Evolutionary conservation across 371 early-diverging fungal genomes (phyloP).

Genomic region (Mucor plumbeus): DNA sequence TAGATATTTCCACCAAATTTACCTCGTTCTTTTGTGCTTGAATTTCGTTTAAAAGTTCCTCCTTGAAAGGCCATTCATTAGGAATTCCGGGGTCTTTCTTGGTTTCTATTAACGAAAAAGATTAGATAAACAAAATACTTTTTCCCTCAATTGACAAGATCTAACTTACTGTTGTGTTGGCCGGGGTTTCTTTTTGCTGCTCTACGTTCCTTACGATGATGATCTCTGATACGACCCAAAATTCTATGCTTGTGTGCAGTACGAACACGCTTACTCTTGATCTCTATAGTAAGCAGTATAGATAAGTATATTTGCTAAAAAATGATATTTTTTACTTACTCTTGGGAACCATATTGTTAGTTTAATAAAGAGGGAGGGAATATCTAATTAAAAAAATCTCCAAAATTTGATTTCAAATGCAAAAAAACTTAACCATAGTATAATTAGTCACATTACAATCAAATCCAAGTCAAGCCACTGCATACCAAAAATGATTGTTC

Average conservation of each 20-base stretch:
- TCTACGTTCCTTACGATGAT: conserved; percentile 75
- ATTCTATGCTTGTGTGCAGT: conserved; percentile 79
- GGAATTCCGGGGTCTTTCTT: conserved; percentile 62
- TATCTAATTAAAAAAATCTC: conserved; percentile 2
- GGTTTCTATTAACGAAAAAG: conserved; percentile 23
- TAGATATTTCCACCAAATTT: not conserved
- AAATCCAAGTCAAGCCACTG: conserved; percentile 3
- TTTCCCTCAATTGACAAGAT: not conserved
- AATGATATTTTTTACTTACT: conserved; percentile 11
- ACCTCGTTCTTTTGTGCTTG: conserved; percentile 52
- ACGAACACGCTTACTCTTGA: conserved; percentile 75
- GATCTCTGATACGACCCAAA: conserved; percentile 73
- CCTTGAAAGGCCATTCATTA: conserved; percentile 59
- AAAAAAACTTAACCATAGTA: conserved; percentile 3
- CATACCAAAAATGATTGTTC: not conserved
- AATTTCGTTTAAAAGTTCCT: conserved; percentile 56
- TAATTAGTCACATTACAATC: conserved; percentile 13
- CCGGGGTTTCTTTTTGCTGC: conserved; percentile 73
- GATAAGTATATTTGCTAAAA: not conserved
- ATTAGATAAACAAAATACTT: not conserved
- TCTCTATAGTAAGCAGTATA: conserved; percentile 13
- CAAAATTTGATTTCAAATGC: conserved; percentile 13
- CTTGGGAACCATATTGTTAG: conserved; percentile 28
- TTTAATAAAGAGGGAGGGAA: not conserved
- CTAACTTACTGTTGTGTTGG: conserved; percentile 47